Base-by-base conservation (phyloP, 1,284 basidiomycete species). In the Agaricales sp. region DNA sequence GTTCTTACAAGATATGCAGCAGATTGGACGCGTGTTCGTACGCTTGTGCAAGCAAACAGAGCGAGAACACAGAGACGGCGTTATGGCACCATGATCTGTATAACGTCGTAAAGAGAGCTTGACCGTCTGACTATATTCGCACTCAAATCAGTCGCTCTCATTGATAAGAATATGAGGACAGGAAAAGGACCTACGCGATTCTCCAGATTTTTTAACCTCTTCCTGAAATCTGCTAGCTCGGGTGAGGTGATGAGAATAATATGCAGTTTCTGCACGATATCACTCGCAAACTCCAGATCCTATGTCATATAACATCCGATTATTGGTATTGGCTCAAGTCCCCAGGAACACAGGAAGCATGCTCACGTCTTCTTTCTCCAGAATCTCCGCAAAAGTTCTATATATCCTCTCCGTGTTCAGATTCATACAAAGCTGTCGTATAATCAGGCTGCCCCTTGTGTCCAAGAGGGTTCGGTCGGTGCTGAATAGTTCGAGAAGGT, bases 1-100 rank as follows among this genome's bases (percentile, higher is more conserved):
- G 41, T 26, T 66, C 89, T 57, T 60, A 92, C 91, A 99, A 97
- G 55, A 98, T 97, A 51, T 89, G 86, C n/a, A 99, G 73, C 22
- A 99, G 74, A 63, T 95, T 96, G 37, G 92, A 96, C 1, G 96
- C 96, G 65, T 99, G 96, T 63, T 99, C 96, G 60, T 99, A 99
- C 2, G 95, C 94, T 66, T 99, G 96, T 0, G 95, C 93, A 11
- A 99, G 73, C 18, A 99, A 75, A 64, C 96, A 99, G 2, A 99
- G 75, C 1, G 92, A 91, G 61, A 99, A 96, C 0, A 93, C 92
- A 0, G 96, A 88, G 20, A 99, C 93, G 0, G 96, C 89, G 61
- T 98, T 98, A 62, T 99, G 96, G 63, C 93, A 98, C 95, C 96
- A 99, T 37, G 92, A 97, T 30, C 92, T 78, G 62, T 99, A 99